phyloP scores from a whole-genome alignment of 306 rosid genomes.

The Astragalus glycyphyllos region DNA sequence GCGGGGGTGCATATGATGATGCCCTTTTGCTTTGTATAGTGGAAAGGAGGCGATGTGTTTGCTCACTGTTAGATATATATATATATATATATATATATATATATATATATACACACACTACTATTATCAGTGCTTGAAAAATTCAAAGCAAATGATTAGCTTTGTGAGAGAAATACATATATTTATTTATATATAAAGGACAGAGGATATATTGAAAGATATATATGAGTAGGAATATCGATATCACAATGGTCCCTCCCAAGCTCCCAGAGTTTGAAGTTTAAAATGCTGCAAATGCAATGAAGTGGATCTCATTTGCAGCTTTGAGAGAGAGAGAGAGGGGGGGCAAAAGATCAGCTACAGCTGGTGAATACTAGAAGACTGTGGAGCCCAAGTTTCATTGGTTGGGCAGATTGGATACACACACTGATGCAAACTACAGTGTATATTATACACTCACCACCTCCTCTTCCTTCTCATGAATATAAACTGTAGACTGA shows the following conservation, averaged over 20 bases:
- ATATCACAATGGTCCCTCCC: conserved; percentile 58
- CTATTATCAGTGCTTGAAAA: conserved; percentile 50
- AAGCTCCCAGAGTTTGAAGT: neutral
- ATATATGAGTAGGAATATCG: conserved; percentile 23
- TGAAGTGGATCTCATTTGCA: conserved; percentile 60
- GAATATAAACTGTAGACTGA: conserved; percentile 67
- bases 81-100: conserved; percentile 50
- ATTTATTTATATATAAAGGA: neutral
- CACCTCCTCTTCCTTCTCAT: conserved; percentile 38
- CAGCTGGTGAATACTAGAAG: conserved; percentile 43
- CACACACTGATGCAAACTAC: conserved; percentile 55
- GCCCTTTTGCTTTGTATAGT: conserved; percentile 67
- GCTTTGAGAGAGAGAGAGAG: conserved; percentile 48
- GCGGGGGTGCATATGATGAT: conserved; percentile 41
- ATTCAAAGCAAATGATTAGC: conserved; percentile 81
- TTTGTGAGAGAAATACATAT: conserved; percentile 39
- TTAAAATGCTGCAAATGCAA: conserved; percentile 29
- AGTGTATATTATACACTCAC: conserved; percentile 14
- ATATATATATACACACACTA: conserved; percentile 49
- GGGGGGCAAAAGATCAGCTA: conserved; percentile 43
- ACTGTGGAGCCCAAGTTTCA: conserved; percentile 56
- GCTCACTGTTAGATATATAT: conserved; percentile 68
- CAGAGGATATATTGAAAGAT: conserved; percentile 16
- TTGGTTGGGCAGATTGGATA: conserved; percentile 53
- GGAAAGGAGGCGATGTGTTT: conserved; percentile 50